These are phyloP conservation scores for Suhomyces kunorum DNA, from an alignment of 1,139 yeast species.

Conservation along the genomic window DNA sequence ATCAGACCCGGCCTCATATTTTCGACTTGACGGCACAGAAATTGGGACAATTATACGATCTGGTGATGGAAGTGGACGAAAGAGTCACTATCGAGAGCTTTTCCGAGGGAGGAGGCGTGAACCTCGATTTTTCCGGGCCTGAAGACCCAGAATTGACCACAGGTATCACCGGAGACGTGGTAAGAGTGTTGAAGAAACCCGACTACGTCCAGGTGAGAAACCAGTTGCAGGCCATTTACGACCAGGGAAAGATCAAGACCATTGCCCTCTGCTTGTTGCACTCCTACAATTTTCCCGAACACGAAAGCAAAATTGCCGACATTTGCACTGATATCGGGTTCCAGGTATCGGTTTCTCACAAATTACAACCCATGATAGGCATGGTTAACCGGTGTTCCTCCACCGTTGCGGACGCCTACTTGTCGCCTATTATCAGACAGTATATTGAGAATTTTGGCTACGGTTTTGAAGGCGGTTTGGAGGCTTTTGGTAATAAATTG, in stretches of 20 bases:
- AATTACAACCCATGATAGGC: constrained; percentile 48
- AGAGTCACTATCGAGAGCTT: constrained; percentile 37
- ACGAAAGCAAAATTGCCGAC: constrained; percentile 38
- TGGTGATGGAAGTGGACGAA: constrained; percentile 44
- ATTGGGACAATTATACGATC: constrained; percentile 31
- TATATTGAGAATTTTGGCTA: constrained; percentile 40
- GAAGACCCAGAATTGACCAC: constrained; percentile 25
- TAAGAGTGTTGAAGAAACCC: constrained; percentile 36
- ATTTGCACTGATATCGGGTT: constrained; percentile 42
- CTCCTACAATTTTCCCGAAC: constrained; percentile 43
- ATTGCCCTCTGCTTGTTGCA: constrained; percentile 44
- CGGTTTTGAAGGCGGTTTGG: constrained; percentile 47
- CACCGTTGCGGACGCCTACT: constrained; percentile 48
- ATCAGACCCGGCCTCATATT: constrained; percentile 25
- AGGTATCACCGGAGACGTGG: constrained; percentile 41
- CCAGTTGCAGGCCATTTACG: constrained; percentile 29
- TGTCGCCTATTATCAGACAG: constrained; percentile 39
- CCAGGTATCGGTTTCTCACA: constrained; percentile 42
- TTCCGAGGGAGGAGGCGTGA: constrained; percentile 45
- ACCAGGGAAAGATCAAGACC: constrained; percentile 31
- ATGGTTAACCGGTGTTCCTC: constrained; percentile 46
- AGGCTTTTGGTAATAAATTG: constrained; percentile 44
- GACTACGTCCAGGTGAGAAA: constrained; percentile 27
- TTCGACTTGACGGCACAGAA: constrained; percentile 25
- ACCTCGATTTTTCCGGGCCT: constrained; percentile 20